Conservation (phyloP, 805 yeast species). For the Hanseniaspora thailandica region DNA sequence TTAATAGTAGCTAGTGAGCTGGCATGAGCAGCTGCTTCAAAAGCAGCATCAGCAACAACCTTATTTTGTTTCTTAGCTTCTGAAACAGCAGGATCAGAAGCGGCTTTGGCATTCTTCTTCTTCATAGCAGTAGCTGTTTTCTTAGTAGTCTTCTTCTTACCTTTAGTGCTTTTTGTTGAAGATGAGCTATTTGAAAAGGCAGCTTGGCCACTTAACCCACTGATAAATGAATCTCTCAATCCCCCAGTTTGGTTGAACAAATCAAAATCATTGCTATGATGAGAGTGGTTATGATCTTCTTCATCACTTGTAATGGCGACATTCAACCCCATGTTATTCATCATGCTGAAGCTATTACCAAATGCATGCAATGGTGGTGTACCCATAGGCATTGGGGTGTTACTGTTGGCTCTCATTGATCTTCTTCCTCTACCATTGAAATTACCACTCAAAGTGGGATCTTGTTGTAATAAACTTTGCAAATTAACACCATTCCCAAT, state of each 20-base stretch:
- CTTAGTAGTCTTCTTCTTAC: neutral
- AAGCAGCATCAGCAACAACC: slow-evolving; percentile 12
- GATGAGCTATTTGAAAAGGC: neutral
- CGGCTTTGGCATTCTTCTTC: neutral
- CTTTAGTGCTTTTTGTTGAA: neutral
- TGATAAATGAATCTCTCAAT: neutral
- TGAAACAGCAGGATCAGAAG: neutral
- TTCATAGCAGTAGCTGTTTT: neutral
- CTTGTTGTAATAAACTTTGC: slow-evolving; percentile 12
- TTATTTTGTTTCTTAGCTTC: slow-evolving; percentile 1
- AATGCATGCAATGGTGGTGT: slow-evolving; percentile 15
- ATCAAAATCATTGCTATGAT: slow-evolving; percentile 7
- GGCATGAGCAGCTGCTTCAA: slow-evolving; percentile 15
- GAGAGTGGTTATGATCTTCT: neutral
- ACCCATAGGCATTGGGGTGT: slow-evolving; percentile 12
- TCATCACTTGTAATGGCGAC: slow-evolving; percentile 14
- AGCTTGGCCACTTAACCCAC: neutral
- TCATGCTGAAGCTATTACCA: slow-evolving; percentile 12
- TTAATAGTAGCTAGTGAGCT: slow-evolving; percentile 13
- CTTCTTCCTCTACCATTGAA: slow-evolving; percentile 6
- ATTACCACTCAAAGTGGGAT: neutral
- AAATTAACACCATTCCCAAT: slow-evolving; percentile 10
- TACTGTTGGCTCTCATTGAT: slow-evolving; percentile 14
- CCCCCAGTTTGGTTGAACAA: slow-evolving; percentile 2
- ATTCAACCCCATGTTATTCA: slow-evolving; percentile 13